Evolutionary conservation across 2,329 filamentous ascomycete species (phyloP), one percentile per base, ranked within the genome.

Genomic region (Venturia effusa): DNA sequence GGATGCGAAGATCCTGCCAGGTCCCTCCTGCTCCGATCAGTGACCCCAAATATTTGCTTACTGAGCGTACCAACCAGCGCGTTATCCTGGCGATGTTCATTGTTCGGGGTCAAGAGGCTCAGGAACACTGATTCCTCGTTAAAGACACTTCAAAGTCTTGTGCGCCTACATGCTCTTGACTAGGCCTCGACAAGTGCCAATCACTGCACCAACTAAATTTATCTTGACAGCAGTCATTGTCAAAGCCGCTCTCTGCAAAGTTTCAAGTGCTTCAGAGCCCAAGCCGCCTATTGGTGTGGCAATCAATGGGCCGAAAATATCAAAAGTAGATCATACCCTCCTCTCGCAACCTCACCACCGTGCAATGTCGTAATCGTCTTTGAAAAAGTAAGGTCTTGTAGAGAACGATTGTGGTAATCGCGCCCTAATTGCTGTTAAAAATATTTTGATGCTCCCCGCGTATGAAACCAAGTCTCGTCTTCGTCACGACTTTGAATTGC

Each of bases 1-100:
- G 59, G 59, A n/a, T 41, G 22, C 24, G 24, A 60, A 60, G 37
- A 43, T 60, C 51, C 30, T 60, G 59, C 59, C 40, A 60, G 59
- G 59, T 40, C 59, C 45, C 45, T 60, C 40, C 15, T 60, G 40
- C 27, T 34, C 51, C 8, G 51, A 57, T 57, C 51, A 57, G 43
- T 57, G 51, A 30, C 51, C 51, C 51, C 17, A 32, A 57, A 34
- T 22, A 15, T 39, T 51, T 27, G 45, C 27, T 37, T 57, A 30
- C 51, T 57, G 51, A 57, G 51, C 30, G 13, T 51, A 51, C 45
- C 55, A 59, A 59, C 11, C 3, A 59, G 55, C 55, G 7, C n/a
- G 17, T 34, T n/a, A 59, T 60, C 59, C 59, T 43, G 24, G 30
- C 5, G n/a, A 7, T 32, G 17, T 39, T 60, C 59, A 60, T 60